Conservation (phyloP, 2,329 filamentous ascomycete genomes). For the Ascochyta lentis region DNA sequence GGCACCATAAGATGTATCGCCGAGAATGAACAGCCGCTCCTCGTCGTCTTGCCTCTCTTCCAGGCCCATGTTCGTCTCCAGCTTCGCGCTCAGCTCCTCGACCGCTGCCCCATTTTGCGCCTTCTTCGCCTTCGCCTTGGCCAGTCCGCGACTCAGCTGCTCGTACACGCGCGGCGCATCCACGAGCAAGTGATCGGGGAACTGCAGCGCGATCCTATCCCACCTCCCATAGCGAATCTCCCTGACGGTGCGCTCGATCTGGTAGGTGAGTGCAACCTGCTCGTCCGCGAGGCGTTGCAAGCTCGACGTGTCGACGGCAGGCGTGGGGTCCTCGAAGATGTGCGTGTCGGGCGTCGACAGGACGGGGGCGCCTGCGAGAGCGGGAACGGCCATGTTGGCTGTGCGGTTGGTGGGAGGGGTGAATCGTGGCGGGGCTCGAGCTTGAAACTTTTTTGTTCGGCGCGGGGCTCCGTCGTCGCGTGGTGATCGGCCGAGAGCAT, state of each 20-base stretch:
- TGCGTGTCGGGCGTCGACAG: constrained; percentile 69
- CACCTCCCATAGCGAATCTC: constrained; percentile 78
- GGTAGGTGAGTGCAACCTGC: constrained; percentile 79
- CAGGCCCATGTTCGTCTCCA: constrained; percentile 24
- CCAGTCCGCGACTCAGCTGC: constrained; percentile 63
- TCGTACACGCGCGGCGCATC: constrained; percentile 84
- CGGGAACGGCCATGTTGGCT: constrained; percentile 34
- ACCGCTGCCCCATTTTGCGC: constrained; percentile 13
- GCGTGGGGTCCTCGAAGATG: constrained; percentile 62
- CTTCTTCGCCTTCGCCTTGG: constrained; percentile 27
- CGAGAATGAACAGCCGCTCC: constrained; percentile 77
- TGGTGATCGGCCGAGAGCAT: constrained; percentile 10
- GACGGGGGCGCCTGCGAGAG: constrained; percentile 57
- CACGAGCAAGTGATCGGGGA: constrained; percentile 88
- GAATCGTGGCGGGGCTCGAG: neutral
- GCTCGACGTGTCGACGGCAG: constrained; percentile 47
- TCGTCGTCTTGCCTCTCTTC: constrained; percentile 33
- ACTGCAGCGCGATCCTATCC: constrained; percentile 86
- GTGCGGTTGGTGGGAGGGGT: constrained; percentile 9
- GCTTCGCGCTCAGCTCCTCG: constrained; percentile 24
- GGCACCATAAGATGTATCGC: constrained; percentile 94
- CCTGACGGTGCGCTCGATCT: constrained; percentile 77
- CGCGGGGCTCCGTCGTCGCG: constrained; percentile 1
- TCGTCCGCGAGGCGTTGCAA: constrained; percentile 62
- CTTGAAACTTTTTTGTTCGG: constrained; percentile 11